phyloP scores from a whole-genome alignment of 2,329 filamentous ascomycete species.

The Leptographium wingfieldii region DNA sequence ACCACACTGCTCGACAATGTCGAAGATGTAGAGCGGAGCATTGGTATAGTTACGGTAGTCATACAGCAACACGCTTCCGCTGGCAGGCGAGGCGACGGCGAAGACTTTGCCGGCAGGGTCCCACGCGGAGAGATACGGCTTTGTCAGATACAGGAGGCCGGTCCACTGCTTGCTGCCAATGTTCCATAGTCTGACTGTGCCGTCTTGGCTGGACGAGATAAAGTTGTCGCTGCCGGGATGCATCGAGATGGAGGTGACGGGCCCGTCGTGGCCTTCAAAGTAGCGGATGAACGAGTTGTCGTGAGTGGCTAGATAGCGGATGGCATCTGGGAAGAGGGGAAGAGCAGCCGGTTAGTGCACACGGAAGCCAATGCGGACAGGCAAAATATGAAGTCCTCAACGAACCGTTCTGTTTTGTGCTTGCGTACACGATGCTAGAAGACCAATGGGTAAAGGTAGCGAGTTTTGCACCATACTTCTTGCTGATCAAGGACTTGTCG shows the following conservation, averaged over 20 bases:
- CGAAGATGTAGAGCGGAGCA: slow-evolving; percentile 75
- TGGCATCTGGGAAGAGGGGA: slow-evolving; percentile 46
- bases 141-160: slow-evolving; percentile 68
- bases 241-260: slow-evolving; percentile 72
- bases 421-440: slow-evolving; percentile 87
- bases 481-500: slow-evolving; percentile 80
- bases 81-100: slow-evolving; percentile 71
- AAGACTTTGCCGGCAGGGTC: slow-evolving; percentile 90
- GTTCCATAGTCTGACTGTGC: slow-evolving; percentile 87
- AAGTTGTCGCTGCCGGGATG: slow-evolving; percentile 85
- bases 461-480: slow-evolving; percentile 93
- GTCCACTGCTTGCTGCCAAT: slow-evolving; percentile 66
- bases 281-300: slow-evolving; percentile 96
- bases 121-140: slow-evolving; percentile 74
- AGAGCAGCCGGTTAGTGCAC: background rate
- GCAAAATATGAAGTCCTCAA: background rate
- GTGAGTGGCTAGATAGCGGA: slow-evolving; percentile 77
- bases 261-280: slow-evolving; percentile 77
- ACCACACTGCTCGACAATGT: slow-evolving; percentile 49
- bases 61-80: slow-evolving; percentile 75
- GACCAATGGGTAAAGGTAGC: slow-evolving; percentile 89
- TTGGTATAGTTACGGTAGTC: slow-evolving; percentile 91
- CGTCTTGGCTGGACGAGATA: slow-evolving; percentile 80
- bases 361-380: background rate
- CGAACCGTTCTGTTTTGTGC: slow-evolving; percentile 81